Evolutionary conservation across 805 yeast species (phyloP), one percentile per base, ranked within the genome.

Genomic region (Wickerhamiella galacta): DNA sequence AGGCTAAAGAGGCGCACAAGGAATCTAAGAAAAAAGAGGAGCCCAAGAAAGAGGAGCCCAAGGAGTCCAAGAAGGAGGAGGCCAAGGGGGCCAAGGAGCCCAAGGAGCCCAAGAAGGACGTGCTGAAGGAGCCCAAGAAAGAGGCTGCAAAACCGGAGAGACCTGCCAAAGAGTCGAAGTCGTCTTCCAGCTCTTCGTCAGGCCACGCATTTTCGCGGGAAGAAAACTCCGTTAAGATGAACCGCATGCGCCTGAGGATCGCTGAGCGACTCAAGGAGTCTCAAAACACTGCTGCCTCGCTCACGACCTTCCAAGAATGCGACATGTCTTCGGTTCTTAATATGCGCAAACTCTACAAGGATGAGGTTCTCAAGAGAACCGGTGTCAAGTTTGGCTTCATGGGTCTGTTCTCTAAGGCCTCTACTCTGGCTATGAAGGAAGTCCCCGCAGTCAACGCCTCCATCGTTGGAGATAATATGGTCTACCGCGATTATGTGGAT

Each of bases 211-310:
- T 44, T 38, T 68, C 90, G 38, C 79, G 98, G 66, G 60, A 63
- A 40, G 96, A 90, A 64, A 78, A 75, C 54, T 72, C 83, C 57
- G 92, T 90, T 43, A 87, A 87, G 69, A 87, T 87, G 96, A 90
- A 85, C 75, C 80, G 98, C 68, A 90, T 87, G 96, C 78, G 98
- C 65, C 62, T 81, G 63, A 81, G 98, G 70, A 90, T 90, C 46
- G 94, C 98, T 39, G 96, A 87, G 68, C 81, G 98, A 64, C 77
- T 87, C 56, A 87, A 87, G 81, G 96, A 90, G 68, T 80, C 96
- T 22, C 98, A 87, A 64, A 90, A 90, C 69, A 85, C 96, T 36
- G 93, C 96, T 45, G 98, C 98, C 24, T 81, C 96, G 30, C 72
- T 87, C 54, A 87, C 98, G 36, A 87, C 98, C 32, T 87, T 87